Percentiles rank a stretch among this genome's conserved stretches.
phyloP scores from a whole-genome alignment of 2,329 filamentous ascomycete genomes.

The Penicillium sp. region DNA sequence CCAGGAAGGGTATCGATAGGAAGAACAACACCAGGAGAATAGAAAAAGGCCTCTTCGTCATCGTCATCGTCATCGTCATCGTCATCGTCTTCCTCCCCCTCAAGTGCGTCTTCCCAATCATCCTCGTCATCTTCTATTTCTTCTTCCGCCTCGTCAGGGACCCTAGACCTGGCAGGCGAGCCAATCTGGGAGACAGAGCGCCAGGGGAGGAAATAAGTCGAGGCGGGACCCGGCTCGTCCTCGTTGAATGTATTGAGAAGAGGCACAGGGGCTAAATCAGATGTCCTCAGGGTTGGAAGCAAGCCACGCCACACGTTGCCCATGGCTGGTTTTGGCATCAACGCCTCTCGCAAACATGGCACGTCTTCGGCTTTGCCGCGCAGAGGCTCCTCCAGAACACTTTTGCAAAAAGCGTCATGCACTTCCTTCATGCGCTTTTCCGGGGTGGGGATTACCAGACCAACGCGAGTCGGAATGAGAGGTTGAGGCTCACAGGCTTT shows the following conservation, averaged over 20 bases:
- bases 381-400: background rate
- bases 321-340: background rate
- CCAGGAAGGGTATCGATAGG: too few relatives aligned
- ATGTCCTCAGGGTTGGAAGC: background rate
- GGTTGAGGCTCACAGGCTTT: background rate
- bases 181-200: background rate
- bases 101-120: too few relatives aligned
- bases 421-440: constrained; percentile 2
- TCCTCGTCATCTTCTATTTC: too few relatives aligned
- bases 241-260: background rate
- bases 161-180: too few relatives aligned
- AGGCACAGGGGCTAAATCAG: background rate
- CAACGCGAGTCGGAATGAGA: background rate
- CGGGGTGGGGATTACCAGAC: background rate
- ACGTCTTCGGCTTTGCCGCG: background rate
- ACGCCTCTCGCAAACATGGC: background rate
- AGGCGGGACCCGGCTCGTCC: background rate
- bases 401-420: background rate
- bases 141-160: too few relatives aligned
- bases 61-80: too few relatives aligned
- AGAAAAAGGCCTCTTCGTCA: too few relatives aligned
- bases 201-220: background rate
- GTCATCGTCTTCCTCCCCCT: too few relatives aligned
- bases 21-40: too few relatives aligned
- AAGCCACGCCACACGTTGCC: constrained; percentile 6